Percentiles rank a stretch among this genome's conserved stretches.
phyloP scores from a whole-genome alignment of 768 basidiomycete genomes.

The Amanita polypyramis region DNA sequence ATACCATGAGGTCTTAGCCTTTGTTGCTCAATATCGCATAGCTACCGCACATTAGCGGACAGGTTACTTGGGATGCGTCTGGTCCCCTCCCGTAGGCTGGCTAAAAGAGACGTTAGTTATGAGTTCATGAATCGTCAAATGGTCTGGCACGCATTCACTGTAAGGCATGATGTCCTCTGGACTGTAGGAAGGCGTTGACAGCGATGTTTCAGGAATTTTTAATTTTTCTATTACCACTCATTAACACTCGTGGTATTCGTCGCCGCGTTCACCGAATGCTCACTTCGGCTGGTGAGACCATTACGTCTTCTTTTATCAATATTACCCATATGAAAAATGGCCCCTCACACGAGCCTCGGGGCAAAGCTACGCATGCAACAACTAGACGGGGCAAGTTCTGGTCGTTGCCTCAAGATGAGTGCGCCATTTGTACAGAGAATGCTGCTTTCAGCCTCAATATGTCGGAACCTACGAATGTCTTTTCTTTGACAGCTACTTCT shows the following conservation, averaged over 20 bases:
- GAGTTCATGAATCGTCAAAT: constrained; percentile 99
- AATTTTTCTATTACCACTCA: constrained; percentile 80
- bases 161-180: constrained; percentile 26
- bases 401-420: constrained; percentile 61
- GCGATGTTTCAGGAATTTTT: constrained; percentile 77
- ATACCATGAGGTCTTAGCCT: neutral
- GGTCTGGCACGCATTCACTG: constrained; percentile 99
- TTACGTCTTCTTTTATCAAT: neutral
- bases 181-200: neutral
- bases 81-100: constrained; percentile 55
- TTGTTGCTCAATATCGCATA: constrained; percentile 2
- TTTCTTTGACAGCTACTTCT: constrained; percentile 24
- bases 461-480: constrained; percentile 40
- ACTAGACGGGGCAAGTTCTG: constrained; percentile 49
- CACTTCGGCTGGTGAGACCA: constrained; percentile 19
- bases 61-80: constrained; percentile 68
- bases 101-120: constrained; percentile 83
- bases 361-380: constrained; percentile 9
- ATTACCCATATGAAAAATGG: neutral
- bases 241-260: constrained; percentile 58
- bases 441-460: constrained; percentile 50
- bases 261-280: constrained; percentile 37
- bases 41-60: constrained; percentile 80
- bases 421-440: constrained; percentile 84
- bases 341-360: neutral